Evolutionary conservation across 805 yeast genomes (phyloP).

Genomic region (Naumovozyma castellii): DNA sequence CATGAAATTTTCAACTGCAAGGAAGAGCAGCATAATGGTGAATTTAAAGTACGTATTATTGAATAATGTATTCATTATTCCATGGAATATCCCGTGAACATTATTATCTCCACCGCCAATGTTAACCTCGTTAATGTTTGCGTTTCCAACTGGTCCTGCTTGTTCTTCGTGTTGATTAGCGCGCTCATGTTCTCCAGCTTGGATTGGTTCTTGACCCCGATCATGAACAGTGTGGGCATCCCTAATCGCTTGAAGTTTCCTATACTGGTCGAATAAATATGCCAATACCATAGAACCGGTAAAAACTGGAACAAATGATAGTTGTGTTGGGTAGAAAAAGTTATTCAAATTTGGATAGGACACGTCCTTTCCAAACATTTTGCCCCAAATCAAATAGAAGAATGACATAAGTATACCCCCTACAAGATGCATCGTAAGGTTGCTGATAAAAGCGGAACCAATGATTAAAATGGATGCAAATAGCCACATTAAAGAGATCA

Average conservation of each 20-base stretch:
- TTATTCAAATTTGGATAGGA: background rate
- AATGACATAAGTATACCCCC: background rate
- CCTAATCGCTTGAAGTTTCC: background rate
- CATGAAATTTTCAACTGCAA: background rate
- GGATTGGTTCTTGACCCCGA: background rate
- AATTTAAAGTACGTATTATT: too few species aligned
- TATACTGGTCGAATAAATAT: background rate
- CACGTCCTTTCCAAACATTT: background rate
- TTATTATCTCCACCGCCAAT: background rate
- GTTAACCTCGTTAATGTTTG: background rate
- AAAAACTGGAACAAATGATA: background rate
- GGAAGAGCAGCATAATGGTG: background rate
- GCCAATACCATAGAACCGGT: background rate
- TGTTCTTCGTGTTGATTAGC: background rate
- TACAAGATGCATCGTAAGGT: background rate
- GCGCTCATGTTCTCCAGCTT: background rate
- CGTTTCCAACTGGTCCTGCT: background rate
- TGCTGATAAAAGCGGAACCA: constrained; percentile 12
- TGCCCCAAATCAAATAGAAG: background rate
- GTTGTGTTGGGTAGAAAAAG: background rate
- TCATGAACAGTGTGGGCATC: background rate
- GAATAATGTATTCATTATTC: background rate
- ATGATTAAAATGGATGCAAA: constrained; percentile 33
- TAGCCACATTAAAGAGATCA: constrained; percentile 36
- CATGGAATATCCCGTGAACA: background rate